Evolutionary conservation across 805 yeast genomes (phyloP).

Genomic region (Candida koratica): DNA sequence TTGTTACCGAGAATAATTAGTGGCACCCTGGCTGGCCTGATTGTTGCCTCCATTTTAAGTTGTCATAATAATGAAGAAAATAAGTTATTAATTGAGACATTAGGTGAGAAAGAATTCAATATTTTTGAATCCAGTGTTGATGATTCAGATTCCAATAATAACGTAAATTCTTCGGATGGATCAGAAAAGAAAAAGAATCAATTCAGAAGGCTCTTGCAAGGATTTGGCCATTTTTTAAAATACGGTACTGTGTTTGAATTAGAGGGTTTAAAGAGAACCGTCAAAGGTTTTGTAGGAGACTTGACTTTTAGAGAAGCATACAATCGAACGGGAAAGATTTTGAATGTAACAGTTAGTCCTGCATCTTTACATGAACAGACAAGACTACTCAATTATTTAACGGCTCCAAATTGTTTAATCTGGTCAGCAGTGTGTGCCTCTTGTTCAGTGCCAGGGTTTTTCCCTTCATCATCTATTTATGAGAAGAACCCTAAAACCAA

Average conservation of each 20-base stretch:
- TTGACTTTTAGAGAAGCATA: constrained; percentile 92
- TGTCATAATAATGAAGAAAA: constrained; percentile 74
- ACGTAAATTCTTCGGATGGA: not conserved
- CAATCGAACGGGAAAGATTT: constrained; percentile 87
- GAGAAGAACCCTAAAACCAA: constrained; percentile 79
- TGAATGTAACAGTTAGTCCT: constrained; percentile 91
- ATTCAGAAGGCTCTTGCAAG: constrained; percentile 44
- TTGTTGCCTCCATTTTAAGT: constrained; percentile 84
- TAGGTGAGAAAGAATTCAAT: constrained; percentile 54
- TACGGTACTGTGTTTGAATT: constrained; percentile 90
- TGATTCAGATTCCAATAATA: constrained; percentile 3
- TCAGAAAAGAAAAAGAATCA: constrained; percentile 27
- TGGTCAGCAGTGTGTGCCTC: constrained; percentile 94
- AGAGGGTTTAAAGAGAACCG: constrained; percentile 62
- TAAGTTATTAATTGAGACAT: constrained; percentile 50
- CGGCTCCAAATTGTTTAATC: constrained; percentile 75
- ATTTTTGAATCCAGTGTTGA: constrained; percentile 50
- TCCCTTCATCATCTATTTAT: constrained; percentile 78
- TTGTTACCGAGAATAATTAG: constrained; percentile 82
- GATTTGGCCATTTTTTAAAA: constrained; percentile 57
- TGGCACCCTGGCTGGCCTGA: constrained; percentile 96
- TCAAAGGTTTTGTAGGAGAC: constrained; percentile 79
- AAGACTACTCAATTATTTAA: constrained; percentile 68
- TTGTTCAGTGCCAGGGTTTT: constrained; percentile 89
- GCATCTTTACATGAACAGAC: constrained; percentile 91